Conservation (phyloP, 2,329 filamentous ascomycete genomes). For the Canariomyces notabilis region DNA sequence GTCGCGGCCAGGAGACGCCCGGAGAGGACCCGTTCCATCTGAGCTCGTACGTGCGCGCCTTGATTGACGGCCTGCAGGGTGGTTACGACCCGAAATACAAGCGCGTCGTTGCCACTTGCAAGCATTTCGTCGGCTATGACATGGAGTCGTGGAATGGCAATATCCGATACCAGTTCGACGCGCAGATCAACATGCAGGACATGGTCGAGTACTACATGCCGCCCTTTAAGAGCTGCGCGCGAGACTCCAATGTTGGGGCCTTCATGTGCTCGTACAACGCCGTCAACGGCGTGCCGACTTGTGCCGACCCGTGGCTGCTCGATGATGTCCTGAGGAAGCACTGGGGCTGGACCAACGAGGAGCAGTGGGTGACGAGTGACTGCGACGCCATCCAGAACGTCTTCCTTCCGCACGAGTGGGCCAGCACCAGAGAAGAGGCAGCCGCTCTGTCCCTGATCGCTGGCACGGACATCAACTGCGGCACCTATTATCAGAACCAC, state of each 20-base stretch:
- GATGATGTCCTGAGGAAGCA: conserved; percentile 55
- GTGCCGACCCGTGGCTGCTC: conserved; percentile 58
- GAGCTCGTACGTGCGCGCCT: conserved; percentile 25
- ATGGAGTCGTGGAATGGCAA: conserved; percentile 28
- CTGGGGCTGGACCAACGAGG: conserved; percentile 58
- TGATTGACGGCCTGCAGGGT: conserved; percentile 23
- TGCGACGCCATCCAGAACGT: conserved; percentile 48
- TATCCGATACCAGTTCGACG: conserved; percentile 28
- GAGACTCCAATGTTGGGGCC: conserved; percentile 51
- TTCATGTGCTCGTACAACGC: conserved; percentile 61
- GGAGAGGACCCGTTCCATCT: conserved; percentile 26
- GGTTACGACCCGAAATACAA: conserved; percentile 21
- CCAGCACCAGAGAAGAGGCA: conserved; percentile 16
- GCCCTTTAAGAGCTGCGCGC: conserved; percentile 58
- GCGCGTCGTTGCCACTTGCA: conserved; percentile 50
- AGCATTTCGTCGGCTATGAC: conserved; percentile 56
- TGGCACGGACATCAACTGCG: conserved; percentile 21
- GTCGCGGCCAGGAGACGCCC: conserved; percentile 50
- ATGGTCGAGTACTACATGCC: conserved; percentile 63
- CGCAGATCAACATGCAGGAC: conserved; percentile 46
- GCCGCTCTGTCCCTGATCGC: conserved; percentile 21
- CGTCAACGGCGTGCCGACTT: conserved; percentile 58
- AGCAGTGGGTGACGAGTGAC: conserved; percentile 60
- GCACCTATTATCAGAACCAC: conserved; percentile 17
- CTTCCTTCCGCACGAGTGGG: conserved; percentile 21